Conservation (phyloP, 768 basidiomycete species). For the Lactifluus pinguis region DNA sequence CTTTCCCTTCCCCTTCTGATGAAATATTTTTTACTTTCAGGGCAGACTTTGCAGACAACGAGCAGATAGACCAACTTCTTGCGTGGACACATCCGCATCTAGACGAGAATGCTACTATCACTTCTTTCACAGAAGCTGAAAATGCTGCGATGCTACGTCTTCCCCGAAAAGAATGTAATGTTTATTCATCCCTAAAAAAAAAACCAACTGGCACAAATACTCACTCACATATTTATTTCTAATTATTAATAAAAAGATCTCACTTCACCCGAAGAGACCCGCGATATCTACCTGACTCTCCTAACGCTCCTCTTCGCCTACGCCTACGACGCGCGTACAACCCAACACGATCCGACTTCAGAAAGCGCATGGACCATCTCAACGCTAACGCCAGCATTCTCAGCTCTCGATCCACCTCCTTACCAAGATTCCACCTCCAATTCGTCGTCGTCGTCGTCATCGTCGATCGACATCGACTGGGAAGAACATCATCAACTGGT, state of each 20-base stretch:
- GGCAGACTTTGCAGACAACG: slow-evolving; percentile 75
- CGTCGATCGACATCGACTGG: no score
- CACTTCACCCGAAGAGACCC: slow-evolving; percentile 43
- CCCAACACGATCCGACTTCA: slow-evolving; percentile 68
- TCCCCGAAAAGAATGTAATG: slow-evolving; percentile 45
- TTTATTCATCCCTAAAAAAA: neutral
- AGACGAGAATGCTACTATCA: slow-evolving; percentile 25
- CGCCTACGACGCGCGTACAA: slow-evolving; percentile 72
- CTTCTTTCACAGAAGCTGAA: slow-evolving; percentile 68
- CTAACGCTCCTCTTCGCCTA: slow-evolving; percentile 70
- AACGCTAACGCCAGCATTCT: slow-evolving; percentile 63
- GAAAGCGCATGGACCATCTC: slow-evolving; percentile 87
- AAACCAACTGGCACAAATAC: no score
- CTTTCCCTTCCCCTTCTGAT: neutral
- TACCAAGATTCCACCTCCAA: slow-evolving; percentile 24
- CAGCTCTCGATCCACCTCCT: slow-evolving; percentile 72
- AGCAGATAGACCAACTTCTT: slow-evolving; percentile 62
- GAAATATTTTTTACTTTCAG: slow-evolving; percentile 29
- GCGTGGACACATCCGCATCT: slow-evolving; percentile 54
- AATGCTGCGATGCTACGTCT: slow-evolving; percentile 53
- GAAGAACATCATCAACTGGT: no score
- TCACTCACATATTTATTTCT: no score
- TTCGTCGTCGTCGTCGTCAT: neutral
- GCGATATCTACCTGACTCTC: slow-evolving; percentile 58
- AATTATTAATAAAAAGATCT: slow-evolving; percentile 36